Base-by-base conservation (phyloP, 257 asterid genomes). In the Marsdenia floribunda region DNA sequence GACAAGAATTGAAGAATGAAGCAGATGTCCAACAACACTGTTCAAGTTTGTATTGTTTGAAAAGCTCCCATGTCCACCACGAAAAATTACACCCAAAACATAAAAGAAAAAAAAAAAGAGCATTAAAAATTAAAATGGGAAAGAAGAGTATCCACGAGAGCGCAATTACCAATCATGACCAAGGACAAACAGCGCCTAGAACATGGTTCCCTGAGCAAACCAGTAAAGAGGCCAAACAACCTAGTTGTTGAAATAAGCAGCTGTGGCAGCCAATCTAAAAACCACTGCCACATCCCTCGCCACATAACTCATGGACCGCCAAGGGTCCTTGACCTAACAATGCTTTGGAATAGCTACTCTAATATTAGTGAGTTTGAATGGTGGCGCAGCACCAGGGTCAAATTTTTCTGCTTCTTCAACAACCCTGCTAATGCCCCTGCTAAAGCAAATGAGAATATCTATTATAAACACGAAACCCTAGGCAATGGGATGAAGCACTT, bases 11-110 rank as follows among this genome's bases (percentile, higher is more conserved):
- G 97, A 92, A 54, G 98, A 95, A 83, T 95, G 99, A 72, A 90
- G 97, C 55, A 95, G 72, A 85, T 95, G 99, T 16, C 99, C 99
- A 72, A 73, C 96, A 5, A 92, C 96, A 80, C 97, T 89, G 50
- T 95, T 95, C 84, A 95, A 65, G 82, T 84, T 92, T 53, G 83
- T 92, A 78, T 92, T 74, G 80, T 75, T 90, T 2, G 98, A 92
- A 83, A 95, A 95, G 81, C 99, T 92, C 44, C 99, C 99, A 89
- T 95, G 99, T 5, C 99, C 99, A 85, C 98, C 91, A 93, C 89
- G 81, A 71, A 42, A 52, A 49, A 46, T 16, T 70, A 40, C 24
- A 66, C 70, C 5, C n/a, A n/a, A n/a, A n/a, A n/a, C n/a, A n/a
- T n/a, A n/a, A n/a, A n/a, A n/a, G n/a, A n/a, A n/a, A n/a, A n/a